Conservation (phyloP, 192 early-diverging fungal genomes). For the Linnemannia schmuckeri region DNA sequence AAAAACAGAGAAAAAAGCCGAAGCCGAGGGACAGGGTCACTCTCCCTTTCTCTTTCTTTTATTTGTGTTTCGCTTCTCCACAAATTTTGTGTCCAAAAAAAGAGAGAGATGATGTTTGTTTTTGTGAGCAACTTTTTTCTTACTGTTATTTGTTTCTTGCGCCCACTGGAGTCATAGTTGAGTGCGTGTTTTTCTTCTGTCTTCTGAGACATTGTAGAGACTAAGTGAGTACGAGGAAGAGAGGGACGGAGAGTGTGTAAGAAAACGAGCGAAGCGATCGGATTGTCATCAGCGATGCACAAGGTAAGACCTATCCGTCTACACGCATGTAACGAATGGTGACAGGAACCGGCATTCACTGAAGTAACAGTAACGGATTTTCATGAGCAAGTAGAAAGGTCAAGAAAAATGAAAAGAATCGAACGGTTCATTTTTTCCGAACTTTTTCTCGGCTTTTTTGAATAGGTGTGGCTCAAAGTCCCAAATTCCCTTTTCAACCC, state of each 20-base stretch:
- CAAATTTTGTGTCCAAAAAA: neutral
- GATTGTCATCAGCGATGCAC: neutral
- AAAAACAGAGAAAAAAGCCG: neutral
- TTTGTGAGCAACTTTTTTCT: conserved; percentile 4
- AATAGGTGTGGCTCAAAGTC: neutral
- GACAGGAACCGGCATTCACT: neutral
- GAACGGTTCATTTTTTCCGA: too few relatives aligned
- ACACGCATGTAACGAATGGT: neutral
- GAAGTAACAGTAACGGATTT: too few relatives aligned
- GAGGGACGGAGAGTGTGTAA: neutral
- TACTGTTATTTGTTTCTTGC: neutral
- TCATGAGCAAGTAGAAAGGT: too few relatives aligned
- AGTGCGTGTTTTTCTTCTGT: neutral
- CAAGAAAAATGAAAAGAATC: too few relatives aligned
- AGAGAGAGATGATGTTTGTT: neutral
- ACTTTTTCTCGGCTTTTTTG: too few relatives aligned
- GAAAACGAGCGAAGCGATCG: neutral
- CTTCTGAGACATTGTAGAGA: neutral
- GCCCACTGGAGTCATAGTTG: neutral
- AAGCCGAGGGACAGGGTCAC: neutral
- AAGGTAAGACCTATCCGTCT: conserved; percentile 1
- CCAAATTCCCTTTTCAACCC: too few relatives aligned
- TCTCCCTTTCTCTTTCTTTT: neutral
- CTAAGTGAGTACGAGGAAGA: too few relatives aligned
- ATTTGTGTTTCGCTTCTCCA: conserved; percentile 3